phyloP scores from a whole-genome alignment of 306 rosid species.

The Coriaria nepalensis region DNA sequence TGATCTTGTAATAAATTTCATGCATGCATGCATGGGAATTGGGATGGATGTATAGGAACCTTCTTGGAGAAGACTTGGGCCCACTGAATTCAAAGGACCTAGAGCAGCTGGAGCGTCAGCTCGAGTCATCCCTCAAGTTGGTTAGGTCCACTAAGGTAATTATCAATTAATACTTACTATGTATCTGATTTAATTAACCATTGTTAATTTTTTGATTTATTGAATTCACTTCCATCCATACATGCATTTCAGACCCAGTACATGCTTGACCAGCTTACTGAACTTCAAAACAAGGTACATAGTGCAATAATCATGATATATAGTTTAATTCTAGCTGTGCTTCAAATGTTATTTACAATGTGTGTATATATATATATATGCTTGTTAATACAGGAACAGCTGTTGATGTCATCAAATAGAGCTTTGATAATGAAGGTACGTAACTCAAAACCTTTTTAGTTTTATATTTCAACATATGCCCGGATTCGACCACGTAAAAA shows the following conservation, averaged over 20 bases:
- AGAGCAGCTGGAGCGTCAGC: constrained; percentile 91
- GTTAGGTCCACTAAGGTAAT: constrained; percentile 80
- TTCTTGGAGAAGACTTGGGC: constrained; percentile 90
- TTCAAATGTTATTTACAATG: background rate
- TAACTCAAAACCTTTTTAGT: background rate
- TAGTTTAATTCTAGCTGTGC: background rate
- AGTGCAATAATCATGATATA: background rate
- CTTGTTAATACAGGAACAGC: constrained; percentile 46
- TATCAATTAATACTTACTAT: background rate
- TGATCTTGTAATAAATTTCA: background rate
- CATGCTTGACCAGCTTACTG: constrained; percentile 90
- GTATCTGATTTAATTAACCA: background rate
- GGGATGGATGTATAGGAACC: constrained; percentile 38
- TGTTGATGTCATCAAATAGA: constrained; percentile 72
- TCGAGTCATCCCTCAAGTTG: constrained; percentile 76
- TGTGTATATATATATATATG: constrained; percentile 5
- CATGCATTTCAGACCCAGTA: constrained; percentile 67
- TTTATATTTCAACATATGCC: background rate
- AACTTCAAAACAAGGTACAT: constrained; percentile 77
- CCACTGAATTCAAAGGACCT: constrained; percentile 78
- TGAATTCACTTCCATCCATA: background rate
- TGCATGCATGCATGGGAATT: too few relatives aligned
- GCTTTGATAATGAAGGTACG: constrained; percentile 61
- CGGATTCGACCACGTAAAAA: background rate
- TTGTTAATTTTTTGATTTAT: background rate